Evolutionary conservation across 148 eudicot genomes (phyloP).

Genomic region (Camellia granthamiana): DNA sequence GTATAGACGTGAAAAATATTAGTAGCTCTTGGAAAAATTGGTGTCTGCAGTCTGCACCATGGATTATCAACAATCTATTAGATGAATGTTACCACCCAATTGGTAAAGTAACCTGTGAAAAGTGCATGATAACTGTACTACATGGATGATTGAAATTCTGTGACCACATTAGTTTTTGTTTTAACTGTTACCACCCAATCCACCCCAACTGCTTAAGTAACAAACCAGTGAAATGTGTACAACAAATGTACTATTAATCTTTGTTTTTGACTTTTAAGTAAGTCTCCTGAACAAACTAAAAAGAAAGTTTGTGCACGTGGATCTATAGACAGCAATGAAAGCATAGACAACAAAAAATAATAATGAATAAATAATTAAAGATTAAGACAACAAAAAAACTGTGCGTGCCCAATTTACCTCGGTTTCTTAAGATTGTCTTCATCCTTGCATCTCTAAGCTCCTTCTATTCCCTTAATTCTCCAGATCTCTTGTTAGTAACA

Average conservation of each 20-base stretch:
- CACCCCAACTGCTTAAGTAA: background rate
- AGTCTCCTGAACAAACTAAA: background rate
- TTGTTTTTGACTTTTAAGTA: background rate
- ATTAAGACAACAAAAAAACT: background rate
- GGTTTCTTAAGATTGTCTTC: slow-evolving; percentile 8
- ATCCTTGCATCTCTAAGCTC: slow-evolving; percentile 11
- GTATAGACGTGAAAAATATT: background rate
- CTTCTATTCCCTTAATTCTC: background rate
- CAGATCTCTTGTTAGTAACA: background rate
- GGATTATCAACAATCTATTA: background rate
- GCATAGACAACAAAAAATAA: background rate
- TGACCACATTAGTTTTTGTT: no score
- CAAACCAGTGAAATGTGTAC: no score
- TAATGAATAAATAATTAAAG: background rate
- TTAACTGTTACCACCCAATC: background rate
- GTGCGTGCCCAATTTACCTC: background rate
- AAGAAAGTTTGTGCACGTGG: background rate
- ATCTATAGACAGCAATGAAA: background rate
- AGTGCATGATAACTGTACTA: no score
- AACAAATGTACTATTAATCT: no score
- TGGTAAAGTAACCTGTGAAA: no score
- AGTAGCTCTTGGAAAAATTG: background rate
- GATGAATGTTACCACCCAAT: background rate
- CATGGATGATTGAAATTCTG: no score
- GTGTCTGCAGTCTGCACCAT: background rate